Percentiles rank a stretch among this genome's conserved stretches.
These are phyloP conservation scores for Penstemon eatonii DNA, from an alignment of 257 asterid genomes.

Conservation along the genomic window DNA sequence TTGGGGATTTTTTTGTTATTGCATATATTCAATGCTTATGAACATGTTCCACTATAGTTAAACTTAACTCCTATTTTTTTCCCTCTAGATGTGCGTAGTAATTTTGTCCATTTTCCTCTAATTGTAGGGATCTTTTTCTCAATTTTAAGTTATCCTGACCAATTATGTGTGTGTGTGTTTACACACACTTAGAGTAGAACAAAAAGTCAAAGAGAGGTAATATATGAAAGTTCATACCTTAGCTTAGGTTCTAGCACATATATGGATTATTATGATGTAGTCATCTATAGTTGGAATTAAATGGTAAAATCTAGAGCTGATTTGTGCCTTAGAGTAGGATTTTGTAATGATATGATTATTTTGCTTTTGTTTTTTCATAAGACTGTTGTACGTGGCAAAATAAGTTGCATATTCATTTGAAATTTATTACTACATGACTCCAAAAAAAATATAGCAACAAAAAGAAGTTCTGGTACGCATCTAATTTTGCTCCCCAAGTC, in stretches of 20 bases:
- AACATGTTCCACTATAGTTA: not conserved
- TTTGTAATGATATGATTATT: too few species aligned
- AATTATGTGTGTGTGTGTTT: not conserved
- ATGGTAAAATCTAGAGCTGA: not conserved
- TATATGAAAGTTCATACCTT: not conserved
- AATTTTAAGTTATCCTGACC: not conserved
- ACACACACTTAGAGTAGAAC: not conserved
- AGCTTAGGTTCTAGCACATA: not conserved
- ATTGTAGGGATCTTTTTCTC: not conserved
- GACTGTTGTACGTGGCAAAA: too few species aligned
- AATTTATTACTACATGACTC: too few species aligned
- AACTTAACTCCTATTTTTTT: not conserved
- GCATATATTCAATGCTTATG: not conserved
- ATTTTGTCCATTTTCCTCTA: too few species aligned
- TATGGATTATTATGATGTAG: not conserved
- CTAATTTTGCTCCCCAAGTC: not conserved
- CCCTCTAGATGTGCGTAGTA: not conserved
- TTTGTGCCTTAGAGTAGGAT: not conserved
- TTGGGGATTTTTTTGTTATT: not conserved
- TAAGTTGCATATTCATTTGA: too few species aligned
- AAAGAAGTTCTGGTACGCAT: too few species aligned
- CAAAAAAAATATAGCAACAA: too few species aligned
- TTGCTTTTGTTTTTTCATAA: too few species aligned
- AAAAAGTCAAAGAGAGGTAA: not conserved
- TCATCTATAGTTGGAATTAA: not conserved